Evolutionary conservation across 163 green algal species (phyloP).

Genomic region (Chloromonas sp.): DNA sequence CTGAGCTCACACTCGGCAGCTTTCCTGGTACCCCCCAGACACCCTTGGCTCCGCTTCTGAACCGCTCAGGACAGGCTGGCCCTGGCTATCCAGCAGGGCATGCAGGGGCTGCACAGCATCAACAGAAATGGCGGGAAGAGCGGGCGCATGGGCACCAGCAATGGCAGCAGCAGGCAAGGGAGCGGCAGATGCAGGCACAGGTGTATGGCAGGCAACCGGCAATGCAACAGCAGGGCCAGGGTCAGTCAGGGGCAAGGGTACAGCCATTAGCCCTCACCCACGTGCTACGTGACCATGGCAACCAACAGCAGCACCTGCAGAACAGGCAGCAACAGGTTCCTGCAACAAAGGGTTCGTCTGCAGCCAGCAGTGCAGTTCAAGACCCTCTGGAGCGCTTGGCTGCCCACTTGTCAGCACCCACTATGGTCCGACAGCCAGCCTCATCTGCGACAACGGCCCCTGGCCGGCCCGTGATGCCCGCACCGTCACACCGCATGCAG

Average conservation of each 20-base stretch:
- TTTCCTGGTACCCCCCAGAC: neutral
- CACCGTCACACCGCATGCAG: too few relatives aligned
- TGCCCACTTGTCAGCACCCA: too few relatives aligned
- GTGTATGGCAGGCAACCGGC: neutral
- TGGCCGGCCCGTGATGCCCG: too few relatives aligned
- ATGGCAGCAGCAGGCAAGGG: neutral
- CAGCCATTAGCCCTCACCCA: neutral
- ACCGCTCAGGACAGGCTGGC: neutral
- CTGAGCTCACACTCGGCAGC: neutral
- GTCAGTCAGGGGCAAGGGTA: neutral
- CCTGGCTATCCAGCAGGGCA: neutral
- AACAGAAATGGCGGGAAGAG: neutral
- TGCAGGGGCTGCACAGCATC: neutral
- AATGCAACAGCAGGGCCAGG: neutral
- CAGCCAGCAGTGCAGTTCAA: neutral
- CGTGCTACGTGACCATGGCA: neutral
- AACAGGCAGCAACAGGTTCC: neutral
- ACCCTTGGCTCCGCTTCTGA: neutral
- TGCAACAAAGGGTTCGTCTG: neutral
- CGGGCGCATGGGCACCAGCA: neutral
- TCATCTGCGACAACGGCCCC: too few relatives aligned
- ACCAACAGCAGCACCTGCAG: neutral
- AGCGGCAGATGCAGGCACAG: neutral
- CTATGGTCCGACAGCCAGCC: too few relatives aligned
- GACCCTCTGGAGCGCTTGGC: too few relatives aligned